Evolutionary conservation across 202 grass and related monocot species (phyloP).

Genomic region (Panicum hallii): DNA sequence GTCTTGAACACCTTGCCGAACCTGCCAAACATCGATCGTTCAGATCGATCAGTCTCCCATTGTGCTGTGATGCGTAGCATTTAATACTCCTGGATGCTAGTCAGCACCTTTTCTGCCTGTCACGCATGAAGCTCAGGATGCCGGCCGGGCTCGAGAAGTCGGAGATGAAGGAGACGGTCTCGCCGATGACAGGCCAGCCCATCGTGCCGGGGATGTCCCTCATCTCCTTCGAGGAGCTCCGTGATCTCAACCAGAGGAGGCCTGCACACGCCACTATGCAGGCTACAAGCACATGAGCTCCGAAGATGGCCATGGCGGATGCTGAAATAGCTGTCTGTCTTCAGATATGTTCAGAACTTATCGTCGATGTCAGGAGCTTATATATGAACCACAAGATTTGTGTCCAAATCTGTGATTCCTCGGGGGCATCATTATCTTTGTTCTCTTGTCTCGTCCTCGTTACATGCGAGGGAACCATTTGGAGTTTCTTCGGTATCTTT

Average conservation of each 20-base stretch:
- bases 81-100: not conserved
- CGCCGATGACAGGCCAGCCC: slow-evolving; percentile 72
- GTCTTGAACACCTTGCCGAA: slow-evolving; percentile 86
- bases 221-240: slow-evolving; percentile 39
- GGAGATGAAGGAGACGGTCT: slow-evolving; percentile 73
- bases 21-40: not conserved
- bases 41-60: not conserved
- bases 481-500: slow-evolving; percentile 6
- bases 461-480: slow-evolving; percentile 43
- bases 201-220: slow-evolving; percentile 57
- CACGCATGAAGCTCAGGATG: slow-evolving; percentile 69
- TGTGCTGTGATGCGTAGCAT: too few species aligned
- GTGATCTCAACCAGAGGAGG: slow-evolving; percentile 44
- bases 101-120: slow-evolving; percentile 51
- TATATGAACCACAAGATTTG: not conserved
- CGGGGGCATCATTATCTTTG: slow-evolving; percentile 20
- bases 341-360: slow-evolving; percentile 3
- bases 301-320: slow-evolving; percentile 37
- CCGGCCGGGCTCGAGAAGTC: slow-evolving; percentile 61
- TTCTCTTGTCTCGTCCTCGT: slow-evolving; percentile 25
- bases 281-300: slow-evolving; percentile 21
- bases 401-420: slow-evolving; percentile 26
- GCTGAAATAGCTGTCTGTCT: not conserved
- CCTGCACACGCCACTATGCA: not conserved
- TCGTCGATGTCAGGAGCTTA: slow-evolving; percentile 8